A percentile compares a stretch with the other conserved stretches of the same genome.
These are phyloP conservation scores for Pythium insidiosum DNA, from an alignment of 352 stramenopile species.

Conservation along the genomic window DNA sequence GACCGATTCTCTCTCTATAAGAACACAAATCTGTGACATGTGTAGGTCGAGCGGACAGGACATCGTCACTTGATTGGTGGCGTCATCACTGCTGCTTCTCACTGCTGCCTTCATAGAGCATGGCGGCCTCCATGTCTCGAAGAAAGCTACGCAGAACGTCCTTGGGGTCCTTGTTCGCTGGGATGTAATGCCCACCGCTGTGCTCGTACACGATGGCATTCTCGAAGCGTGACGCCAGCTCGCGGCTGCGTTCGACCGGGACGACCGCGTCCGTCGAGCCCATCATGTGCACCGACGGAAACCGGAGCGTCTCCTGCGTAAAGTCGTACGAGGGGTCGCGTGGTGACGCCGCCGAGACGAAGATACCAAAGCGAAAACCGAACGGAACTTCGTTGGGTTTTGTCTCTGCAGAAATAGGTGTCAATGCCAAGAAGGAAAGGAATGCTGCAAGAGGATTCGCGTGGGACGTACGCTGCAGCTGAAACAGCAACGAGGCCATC, in stretches of 20 bases:
- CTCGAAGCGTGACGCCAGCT: slow-evolving; percentile 42
- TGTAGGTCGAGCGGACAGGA: too few relatives aligned
- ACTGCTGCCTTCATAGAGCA: too few relatives aligned
- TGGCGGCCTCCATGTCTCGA: slow-evolving; percentile 20
- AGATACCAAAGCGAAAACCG: slow-evolving; percentile 65
- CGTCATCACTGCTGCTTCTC: too few relatives aligned
- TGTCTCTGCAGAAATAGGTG: slow-evolving; percentile 12
- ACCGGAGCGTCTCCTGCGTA: slow-evolving; percentile 28
- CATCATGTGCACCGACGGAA: slow-evolving; percentile 79
- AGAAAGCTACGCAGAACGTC: slow-evolving; percentile 66
- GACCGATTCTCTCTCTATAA: slow-evolving; percentile 1
- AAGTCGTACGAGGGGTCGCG: slow-evolving; percentile 35
- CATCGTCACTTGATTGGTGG: too few relatives aligned
- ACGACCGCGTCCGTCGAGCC: slow-evolving; percentile 73
- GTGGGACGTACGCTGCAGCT: slow-evolving; percentile 46
- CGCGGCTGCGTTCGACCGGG: slow-evolving; percentile 39
- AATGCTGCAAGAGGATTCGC: neutral
- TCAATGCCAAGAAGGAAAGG: neutral
- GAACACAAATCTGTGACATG: too few relatives aligned
- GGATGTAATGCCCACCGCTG: slow-evolving; percentile 77
- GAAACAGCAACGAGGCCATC: slow-evolving; percentile 57
- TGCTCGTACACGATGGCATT: slow-evolving; percentile 53
- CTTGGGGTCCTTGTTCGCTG: slow-evolving; percentile 78
- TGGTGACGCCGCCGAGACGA: slow-evolving; percentile 46
- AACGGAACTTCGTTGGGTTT: slow-evolving; percentile 41